phyloP scores from a whole-genome alignment of 441 rosid species.

The Erodium texanum region DNA sequence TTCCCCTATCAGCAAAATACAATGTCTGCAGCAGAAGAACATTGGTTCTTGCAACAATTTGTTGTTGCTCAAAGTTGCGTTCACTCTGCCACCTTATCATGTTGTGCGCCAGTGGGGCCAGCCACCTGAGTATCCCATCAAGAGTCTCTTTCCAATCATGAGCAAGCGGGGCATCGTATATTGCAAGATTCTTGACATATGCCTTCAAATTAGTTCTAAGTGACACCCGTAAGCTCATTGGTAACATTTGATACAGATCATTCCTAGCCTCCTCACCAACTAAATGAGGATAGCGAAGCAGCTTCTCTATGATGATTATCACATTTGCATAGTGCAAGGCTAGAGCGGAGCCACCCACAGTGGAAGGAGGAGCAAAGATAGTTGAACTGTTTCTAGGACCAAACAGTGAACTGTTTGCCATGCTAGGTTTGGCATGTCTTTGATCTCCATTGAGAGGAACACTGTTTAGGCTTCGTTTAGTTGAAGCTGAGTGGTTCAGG shows the following conservation, averaged over 20 bases:
- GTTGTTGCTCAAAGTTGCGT: conserved; percentile 86
- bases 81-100: conserved; percentile 95
- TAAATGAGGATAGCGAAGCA: conserved; percentile 80
- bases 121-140: conserved; percentile 70
- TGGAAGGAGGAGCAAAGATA: conserved; percentile 44
- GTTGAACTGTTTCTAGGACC: conserved; percentile 48
- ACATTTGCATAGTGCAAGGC: conserved; percentile 87
- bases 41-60: conserved; percentile 64
- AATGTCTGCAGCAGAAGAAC: conserved; percentile 82
- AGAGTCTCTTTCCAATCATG: conserved; percentile 88
- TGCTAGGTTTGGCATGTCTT: conserved; percentile 19
- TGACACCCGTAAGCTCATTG: conserved; percentile 58
- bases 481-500: conserved; percentile 22
- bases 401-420: conserved; percentile 23
- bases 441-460: conserved; percentile 31
- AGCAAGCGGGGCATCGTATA: conserved; percentile 88
- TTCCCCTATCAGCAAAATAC: conserved; percentile 83
- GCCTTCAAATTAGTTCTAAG: conserved; percentile 62
- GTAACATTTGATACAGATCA: conserved; percentile 89
- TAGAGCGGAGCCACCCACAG: conserved; percentile 83
- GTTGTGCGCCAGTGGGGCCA: conserved; percentile 86
- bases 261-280: conserved; percentile 96
- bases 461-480: conserved; percentile 19
- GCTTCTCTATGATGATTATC: conserved; percentile 80
- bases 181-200: conserved; percentile 66